Evolutionary conservation across 75 land plant genomes (phyloP).

Genomic region (Adiantum capillusveneris): DNA sequence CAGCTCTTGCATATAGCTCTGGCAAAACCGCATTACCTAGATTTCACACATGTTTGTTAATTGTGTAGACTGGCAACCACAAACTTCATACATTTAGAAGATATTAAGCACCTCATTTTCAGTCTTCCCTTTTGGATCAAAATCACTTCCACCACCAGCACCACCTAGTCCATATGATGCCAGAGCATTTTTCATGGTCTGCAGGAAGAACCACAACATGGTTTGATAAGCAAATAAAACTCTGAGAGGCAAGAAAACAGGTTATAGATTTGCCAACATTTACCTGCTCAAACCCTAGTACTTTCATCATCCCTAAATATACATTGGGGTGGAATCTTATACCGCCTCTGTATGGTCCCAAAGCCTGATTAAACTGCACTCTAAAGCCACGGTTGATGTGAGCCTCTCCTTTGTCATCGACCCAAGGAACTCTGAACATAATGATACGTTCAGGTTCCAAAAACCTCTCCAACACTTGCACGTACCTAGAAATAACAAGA

Average conservation of each 20-base stretch:
- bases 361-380: constrained; percentile 84
- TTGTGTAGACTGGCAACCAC: no score
- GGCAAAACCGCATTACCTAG: constrained; percentile 97
- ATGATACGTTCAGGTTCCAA: constrained; percentile 89
- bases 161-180: constrained; percentile 90
- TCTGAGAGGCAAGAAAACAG: no score
- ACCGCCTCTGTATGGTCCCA: constrained; percentile 97
- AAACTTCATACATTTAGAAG: no score
- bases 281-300: constrained; percentile 95
- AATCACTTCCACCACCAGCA: constrained; percentile 96
- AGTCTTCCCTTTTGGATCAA: constrained; percentile 98
- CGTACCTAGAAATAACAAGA: constrained; percentile 43
- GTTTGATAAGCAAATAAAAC: no score
- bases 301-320: constrained; percentile 84
- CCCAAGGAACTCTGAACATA: constrained; percentile 97
- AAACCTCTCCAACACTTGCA: constrained; percentile 86
- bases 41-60: no score
- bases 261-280: no score
- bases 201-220: constrained; percentile 9
- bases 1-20: constrained; percentile 96
- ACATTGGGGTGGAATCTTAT: constrained; percentile 88
- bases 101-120: constrained; percentile 76
- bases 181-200: constrained; percentile 95
- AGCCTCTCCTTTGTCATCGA: constrained; percentile 94
- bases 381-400: constrained; percentile 95